Evolutionary conservation across 2,329 filamentous ascomycete species (phyloP).

Genomic region (Simplicillium aogashimaense): DNA sequence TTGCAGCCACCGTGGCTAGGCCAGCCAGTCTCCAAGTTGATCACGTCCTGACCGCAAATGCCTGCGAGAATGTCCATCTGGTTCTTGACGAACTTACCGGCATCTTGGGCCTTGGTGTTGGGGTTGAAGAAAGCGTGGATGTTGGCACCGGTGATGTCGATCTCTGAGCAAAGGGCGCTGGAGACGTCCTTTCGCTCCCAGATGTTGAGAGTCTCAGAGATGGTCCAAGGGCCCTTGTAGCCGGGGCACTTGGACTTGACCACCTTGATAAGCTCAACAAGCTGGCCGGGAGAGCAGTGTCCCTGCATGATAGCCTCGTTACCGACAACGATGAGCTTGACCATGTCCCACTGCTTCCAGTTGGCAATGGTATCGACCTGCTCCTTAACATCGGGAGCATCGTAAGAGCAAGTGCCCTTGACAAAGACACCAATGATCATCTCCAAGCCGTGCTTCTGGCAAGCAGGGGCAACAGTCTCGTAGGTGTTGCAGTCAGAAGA

Average conservation of each 20-base stretch:
- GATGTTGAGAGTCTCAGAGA: conserved; percentile 74
- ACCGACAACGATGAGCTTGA: conserved; percentile 75
- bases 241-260: conserved; percentile 60
- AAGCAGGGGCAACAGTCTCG: conserved; percentile 61
- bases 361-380: conserved; percentile 65
- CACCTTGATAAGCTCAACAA: conserved; percentile 60
- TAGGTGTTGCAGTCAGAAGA: conserved; percentile 84
- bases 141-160: conserved; percentile 78
- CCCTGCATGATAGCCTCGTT: conserved; percentile 84
- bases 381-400: conserved; percentile 49
- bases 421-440: conserved; percentile 87
- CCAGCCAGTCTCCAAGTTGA: conserved; percentile 91
- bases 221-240: conserved; percentile 70
- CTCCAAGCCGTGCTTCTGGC: conserved; percentile 56
- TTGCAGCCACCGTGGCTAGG: conserved; percentile 61
- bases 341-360: conserved; percentile 66
- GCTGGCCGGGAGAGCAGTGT: conserved; percentile 52
- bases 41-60: conserved; percentile 65
- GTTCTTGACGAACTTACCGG: conserved; percentile 65
- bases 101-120: conserved; percentile 47
- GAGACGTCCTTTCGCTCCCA: conserved; percentile 56
- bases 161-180: conserved; percentile 53
- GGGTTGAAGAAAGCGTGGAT: conserved; percentile 93
- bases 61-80: conserved; percentile 63
- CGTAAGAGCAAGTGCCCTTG: conserved; percentile 50